Evolutionary conservation across 176 grass and related monocot species (phyloP), one percentile per base, ranked within the genome.

Genomic region (Musa acuminata): DNA sequence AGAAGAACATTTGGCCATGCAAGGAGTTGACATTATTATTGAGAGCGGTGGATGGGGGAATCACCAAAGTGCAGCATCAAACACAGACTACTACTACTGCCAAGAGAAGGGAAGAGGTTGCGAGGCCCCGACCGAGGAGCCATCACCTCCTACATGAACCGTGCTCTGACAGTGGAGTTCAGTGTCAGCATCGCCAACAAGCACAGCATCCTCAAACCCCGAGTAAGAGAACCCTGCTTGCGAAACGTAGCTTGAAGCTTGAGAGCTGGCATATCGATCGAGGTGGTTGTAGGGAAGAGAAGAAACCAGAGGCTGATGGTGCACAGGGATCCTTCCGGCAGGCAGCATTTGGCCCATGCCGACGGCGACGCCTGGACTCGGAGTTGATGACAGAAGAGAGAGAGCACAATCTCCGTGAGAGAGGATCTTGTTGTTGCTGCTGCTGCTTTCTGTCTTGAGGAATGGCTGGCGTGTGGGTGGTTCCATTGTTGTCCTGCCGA

Each of bases 331-430:
- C 50, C 52, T 67, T n/a, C 72, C 21, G 1, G 67, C 27, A 13
- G 11, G 84, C 73, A 73, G 69, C 35, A 58, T 77, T 62, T 55
- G 69, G 49, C 79, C 55, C 6, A 69, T 73, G 64, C 16, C 74
- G 72, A 66, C 22, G 69, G 58, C 63, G 75, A 50, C 57, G 67
- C 64, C 60, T 26, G 80, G 63, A 4, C 69, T 53, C 14, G 62
- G 74, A 52, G 77, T 14, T 10, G 84, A 79, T 86, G 84, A 86
- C 84, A 86, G 84, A 86, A 86, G 84, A 86, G 84, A 86, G 79
- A 82, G 84, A 86, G 84, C 84, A 86, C 84, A 86, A 13, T 86
- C 79, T 11, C 35, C 35, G 35, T 43, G 76, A 84, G 53, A 17
- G 51, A 1, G 53, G 50, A 51, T 51, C 70, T 22, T 57, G 52